Percentiles rank a stretch among this genome's conserved stretches.
Evolutionary conservation across 495 filamentous ascomycete genomes (phyloP).

Genomic region (Geopyxis carbonaria): DNA sequence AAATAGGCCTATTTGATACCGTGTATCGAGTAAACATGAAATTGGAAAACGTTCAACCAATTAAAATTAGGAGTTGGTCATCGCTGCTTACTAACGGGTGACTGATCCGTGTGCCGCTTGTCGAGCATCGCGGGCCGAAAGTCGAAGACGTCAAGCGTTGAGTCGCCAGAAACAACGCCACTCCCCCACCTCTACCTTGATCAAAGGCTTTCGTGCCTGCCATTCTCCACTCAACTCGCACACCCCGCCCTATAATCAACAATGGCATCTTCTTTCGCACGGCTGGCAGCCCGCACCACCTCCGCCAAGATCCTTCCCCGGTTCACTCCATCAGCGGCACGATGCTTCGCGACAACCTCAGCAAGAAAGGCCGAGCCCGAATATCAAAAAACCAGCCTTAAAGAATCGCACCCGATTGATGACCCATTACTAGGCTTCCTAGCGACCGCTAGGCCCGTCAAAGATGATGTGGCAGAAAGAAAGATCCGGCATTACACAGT

Average conservation of each 20-base stretch:
- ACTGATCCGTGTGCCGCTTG: too few species aligned
- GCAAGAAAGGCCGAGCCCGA: slow-evolving; percentile 6
- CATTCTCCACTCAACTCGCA: slow-evolving; percentile 18
- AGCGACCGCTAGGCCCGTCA: too few species aligned
- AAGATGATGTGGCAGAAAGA: slow-evolving; percentile 36
- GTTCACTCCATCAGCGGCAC: slow-evolving; percentile 2
- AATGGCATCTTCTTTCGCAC: slow-evolving; percentile 52
- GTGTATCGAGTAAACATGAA: too few species aligned
- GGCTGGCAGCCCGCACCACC: slow-evolving; percentile 33
- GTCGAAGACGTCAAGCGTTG: slow-evolving; percentile 11
- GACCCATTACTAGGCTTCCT: too few species aligned
- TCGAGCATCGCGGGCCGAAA: too few species aligned
- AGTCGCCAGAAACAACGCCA: slow-evolving; percentile 7
- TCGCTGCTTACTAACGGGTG: too few species aligned
- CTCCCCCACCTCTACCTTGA: slow-evolving; percentile 6
- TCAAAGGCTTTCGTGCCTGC: slow-evolving; percentile 5
- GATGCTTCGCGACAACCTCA: slow-evolving; percentile 8
- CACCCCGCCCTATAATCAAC: slow-evolving; percentile 17
- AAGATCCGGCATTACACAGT: slow-evolving; percentile 98
- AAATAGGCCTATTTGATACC: too few species aligned
- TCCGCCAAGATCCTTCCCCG: slow-evolving; percentile 15
- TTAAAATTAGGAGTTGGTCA: too few species aligned
- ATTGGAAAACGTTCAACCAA: too few species aligned
- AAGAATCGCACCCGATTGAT: slow-evolving; percentile 6
- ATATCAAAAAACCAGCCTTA: slow-evolving; percentile 17